Percentiles rank a stretch among this genome's conserved stretches.
Conservation (phyloP, 1,284 basidiomycete genomes). For the Trichosporon coremiiforme region DNA sequence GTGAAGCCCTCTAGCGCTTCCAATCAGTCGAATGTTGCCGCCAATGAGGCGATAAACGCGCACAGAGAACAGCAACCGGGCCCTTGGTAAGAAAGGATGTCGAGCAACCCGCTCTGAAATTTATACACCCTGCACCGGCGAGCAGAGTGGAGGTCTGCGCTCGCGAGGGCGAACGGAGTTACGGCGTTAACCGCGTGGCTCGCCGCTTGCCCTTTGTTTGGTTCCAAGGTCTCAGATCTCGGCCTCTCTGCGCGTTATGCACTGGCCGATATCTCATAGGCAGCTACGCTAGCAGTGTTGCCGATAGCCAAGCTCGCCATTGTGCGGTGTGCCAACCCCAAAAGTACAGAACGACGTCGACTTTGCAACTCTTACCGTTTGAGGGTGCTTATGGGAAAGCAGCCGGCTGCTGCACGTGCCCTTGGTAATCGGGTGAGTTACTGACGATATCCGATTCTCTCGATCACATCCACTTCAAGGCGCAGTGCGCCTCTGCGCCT, state of each 20-base stretch:
- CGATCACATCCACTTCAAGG: neutral
- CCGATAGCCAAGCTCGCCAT: neutral
- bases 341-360: neutral
- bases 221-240: neutral
- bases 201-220: neutral
- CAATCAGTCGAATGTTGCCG: conserved; percentile 30
- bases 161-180: conserved; percentile 18
- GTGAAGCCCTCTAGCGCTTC: conserved; percentile 26
- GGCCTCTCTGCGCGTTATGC: neutral
- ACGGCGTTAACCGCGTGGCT: conserved; percentile 4
- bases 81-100: conserved; percentile 28
- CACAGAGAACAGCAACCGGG: conserved; percentile 29
- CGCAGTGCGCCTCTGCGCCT: neutral
- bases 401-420: neutral
- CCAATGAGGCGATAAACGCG: conserved; percentile 8
- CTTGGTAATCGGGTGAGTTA: neutral
- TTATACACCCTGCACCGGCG: conserved; percentile 20
- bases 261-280: neutral
- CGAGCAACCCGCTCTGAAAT: conserved; percentile 4
- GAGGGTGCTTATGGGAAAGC: neutral
- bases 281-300: neutral
- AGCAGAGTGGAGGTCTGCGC: conserved; percentile 5
- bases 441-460: conserved; percentile 3
- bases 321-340: neutral
- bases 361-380: neutral